Evolutionary conservation across 169 alveolate genomes (phyloP), one percentile per base, ranked within the genome.

Genomic region (Cyclospora cayetanensis): DNA sequence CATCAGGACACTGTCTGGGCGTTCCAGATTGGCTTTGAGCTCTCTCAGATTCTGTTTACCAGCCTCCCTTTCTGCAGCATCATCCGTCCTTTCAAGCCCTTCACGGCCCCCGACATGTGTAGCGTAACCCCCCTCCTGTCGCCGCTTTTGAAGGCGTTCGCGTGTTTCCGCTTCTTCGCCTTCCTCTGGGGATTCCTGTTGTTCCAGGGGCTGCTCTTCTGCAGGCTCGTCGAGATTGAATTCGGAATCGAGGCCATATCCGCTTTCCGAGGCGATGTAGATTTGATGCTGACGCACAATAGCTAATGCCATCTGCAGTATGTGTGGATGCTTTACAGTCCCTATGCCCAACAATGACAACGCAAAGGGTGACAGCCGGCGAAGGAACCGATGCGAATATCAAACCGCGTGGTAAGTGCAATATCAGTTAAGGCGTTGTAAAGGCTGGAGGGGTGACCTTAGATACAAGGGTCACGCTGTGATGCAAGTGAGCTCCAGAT

Each of bases 301-400:
- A 12, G 90, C 90, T n/a, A 80, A 37, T 34, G 90, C 76, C 90
- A 80, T 80, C 74, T 80, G 90, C 72, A 80, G 76, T 4, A 80
- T 39, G 90, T 80, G 74, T 29, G 90, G 90, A 63, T 80, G 90
- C 39, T 80, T 80, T 50, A 80, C 90, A 31, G 90, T 80, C 31
- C 90, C 90, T 80, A 52, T 34, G 76, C 37, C 90, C 29, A 0
- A 50, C 35, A 80, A 52, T 29, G 31, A 41, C 31, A 31, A 12
- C 15, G 63, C 2, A 50, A 50, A n/a, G n/a, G n/a, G n/a, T n/a
- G n/a, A n/a, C n/a, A n/a, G n/a, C n/a, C n/a, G n/a, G n/a, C n/a
- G n/a, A n/a, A n/a, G n/a, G n/a, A n/a, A n/a, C n/a, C n/a, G n/a
- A n/a, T n/a, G n/a, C n/a, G n/a, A n/a, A n/a, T n/a, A n/a, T n/a